Percentiles rank a stretch among this genome's conserved stretches.
phyloP scores from a whole-genome alignment of 371 early-diverging fungal species.

The Actinomucor elegans region DNA sequence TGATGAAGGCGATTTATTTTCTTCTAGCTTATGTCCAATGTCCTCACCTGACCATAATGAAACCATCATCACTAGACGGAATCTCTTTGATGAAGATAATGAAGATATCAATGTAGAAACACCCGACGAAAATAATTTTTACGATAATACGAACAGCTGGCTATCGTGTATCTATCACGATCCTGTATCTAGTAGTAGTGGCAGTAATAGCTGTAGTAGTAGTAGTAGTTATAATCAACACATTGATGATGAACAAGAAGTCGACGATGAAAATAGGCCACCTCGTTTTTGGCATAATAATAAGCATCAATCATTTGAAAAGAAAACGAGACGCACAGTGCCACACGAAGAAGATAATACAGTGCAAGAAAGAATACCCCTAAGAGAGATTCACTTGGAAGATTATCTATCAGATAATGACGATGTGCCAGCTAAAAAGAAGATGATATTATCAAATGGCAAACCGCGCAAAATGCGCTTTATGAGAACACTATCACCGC shows the following conservation, averaged over 20 bases:
- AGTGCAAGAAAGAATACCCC: conserved; percentile 10
- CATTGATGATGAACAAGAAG: neutral
- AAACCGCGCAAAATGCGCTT: conserved; percentile 8
- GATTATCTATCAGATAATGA: conserved; percentile 13
- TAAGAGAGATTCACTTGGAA: conserved; percentile 13
- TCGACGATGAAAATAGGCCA: conserved; percentile 7
- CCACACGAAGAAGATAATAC: conserved; percentile 1
- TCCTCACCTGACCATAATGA: conserved; percentile 14
- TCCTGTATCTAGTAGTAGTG: neutral
- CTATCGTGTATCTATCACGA: conserved; percentile 4
- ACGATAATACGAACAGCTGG: conserved; percentile 9
- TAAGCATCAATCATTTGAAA: neutral
- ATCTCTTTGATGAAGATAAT: conserved; percentile 15
- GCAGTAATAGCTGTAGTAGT: neutral
- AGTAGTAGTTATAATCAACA: neutral
- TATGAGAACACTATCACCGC: conserved; percentile 16
- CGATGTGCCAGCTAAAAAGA: conserved; percentile 8
- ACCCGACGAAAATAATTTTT: neutral
- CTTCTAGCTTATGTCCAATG: conserved; percentile 10
- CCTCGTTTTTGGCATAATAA: neutral
- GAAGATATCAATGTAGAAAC: neutral
- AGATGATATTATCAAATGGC: neutral
- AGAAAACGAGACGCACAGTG: neutral
- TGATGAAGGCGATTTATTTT: conserved; percentile 18
- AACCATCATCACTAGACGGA: neutral